Conservation (phyloP, 768 basidiomycete species). For the Omphalotus guepiniiformis region DNA sequence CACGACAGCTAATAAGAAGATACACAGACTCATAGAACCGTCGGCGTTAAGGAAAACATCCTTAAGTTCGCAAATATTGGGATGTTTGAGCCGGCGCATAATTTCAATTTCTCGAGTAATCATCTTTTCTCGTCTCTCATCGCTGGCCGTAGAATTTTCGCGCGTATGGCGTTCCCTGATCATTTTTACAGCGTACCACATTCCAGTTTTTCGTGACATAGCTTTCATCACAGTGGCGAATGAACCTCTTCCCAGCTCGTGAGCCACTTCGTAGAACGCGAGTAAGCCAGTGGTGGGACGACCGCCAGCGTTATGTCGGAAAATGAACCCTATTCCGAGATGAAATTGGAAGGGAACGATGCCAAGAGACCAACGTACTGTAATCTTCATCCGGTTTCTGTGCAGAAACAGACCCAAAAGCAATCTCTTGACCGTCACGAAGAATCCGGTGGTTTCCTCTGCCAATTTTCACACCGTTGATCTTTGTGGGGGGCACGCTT, state of each 20-base stretch:
- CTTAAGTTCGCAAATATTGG: conserved; percentile 76
- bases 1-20: not conserved
- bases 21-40: conserved; percentile 49
- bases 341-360: not conserved
- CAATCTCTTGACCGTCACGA: conserved; percentile 80
- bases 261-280: conserved; percentile 59
- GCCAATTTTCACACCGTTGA: conserved; percentile 64
- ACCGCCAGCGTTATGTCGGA: conserved; percentile 55
- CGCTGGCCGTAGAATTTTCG: conserved; percentile 24
- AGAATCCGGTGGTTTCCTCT: conserved; percentile 52
- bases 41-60: conserved; percentile 71
- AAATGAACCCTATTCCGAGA: conserved; percentile 58
- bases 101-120: conserved; percentile 77
- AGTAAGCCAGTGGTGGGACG: conserved; percentile 49
- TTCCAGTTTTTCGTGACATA: conserved; percentile 62
- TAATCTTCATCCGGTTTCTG: conserved; percentile 59
- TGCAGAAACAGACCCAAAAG: conserved; percentile 65
- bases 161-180: conserved; percentile 52
- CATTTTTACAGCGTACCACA: conserved; percentile 86
- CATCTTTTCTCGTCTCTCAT: conserved; percentile 18
- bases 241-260: conserved; percentile 82
- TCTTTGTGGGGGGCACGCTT: conserved; percentile 31
- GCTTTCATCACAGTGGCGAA: conserved; percentile 91
- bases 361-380: conserved; percentile 40
- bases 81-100: conserved; percentile 71